Evolutionary conservation across 2,329 filamentous ascomycete species (phyloP).

Genomic region (Ophiostoma montium): DNA sequence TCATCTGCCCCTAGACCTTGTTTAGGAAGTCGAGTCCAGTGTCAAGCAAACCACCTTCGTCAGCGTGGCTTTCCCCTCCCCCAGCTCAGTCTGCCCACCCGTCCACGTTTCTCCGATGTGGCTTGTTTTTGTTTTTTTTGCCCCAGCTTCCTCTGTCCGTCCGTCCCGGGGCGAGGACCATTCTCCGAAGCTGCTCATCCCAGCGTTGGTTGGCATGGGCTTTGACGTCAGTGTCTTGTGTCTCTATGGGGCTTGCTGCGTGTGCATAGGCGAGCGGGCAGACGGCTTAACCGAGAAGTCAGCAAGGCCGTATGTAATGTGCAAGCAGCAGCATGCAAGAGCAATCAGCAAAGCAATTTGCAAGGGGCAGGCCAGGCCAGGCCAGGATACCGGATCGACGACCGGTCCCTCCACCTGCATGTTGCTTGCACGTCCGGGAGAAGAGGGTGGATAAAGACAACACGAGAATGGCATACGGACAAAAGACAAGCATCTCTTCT

Average conservation of each 20-base stretch:
- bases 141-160: not conserved
- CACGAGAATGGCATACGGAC: not conserved
- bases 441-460: not conserved
- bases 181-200: not conserved
- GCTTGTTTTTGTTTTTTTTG: not conserved
- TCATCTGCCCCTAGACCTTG: not conserved
- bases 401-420: too few species aligned
- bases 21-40: too few species aligned
- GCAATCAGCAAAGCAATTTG: too few species aligned
- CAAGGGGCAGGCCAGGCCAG: too few species aligned
- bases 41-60: not conserved
- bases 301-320: too few species aligned
- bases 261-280: not conserved
- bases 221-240: not conserved
- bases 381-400: too few species aligned
- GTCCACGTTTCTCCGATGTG: not conserved
- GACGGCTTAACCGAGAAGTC: slow-evolving; percentile 1
- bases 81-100: not conserved
- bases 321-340: not conserved
- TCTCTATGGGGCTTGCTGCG: not conserved
- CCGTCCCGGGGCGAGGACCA: too few species aligned
- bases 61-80: not conserved
- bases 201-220: not conserved
- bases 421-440: too few species aligned
- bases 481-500: too few species aligned